Conservation (phyloP, 306 rosid species). For the Lagenaria siceraria region DNA sequence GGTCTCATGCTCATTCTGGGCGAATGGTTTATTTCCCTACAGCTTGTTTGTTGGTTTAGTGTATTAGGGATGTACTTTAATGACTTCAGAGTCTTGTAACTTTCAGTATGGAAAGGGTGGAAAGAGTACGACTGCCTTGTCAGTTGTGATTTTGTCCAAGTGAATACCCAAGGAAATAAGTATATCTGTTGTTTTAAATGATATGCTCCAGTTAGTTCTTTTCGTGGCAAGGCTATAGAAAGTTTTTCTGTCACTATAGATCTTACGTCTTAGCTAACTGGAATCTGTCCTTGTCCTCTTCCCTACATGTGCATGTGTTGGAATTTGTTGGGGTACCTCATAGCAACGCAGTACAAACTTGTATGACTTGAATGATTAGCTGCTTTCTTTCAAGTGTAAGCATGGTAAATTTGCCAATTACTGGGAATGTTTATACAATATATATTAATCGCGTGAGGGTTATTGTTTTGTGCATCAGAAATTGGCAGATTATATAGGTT, state of each 20-base stretch:
- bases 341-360: background rate
- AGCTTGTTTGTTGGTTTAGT: background rate
- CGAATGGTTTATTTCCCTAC: background rate
- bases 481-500: conserved; percentile 87
- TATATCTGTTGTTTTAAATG: background rate
- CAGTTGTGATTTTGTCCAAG: background rate
- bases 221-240: background rate
- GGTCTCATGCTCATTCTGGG: background rate
- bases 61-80: background rate
- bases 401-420: background rate
- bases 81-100: background rate
- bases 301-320: background rate
- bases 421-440: background rate
- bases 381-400: background rate
- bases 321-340: background rate
- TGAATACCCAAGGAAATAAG: background rate
- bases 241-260: background rate
- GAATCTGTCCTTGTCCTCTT: background rate
- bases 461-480: conserved; percentile 38
- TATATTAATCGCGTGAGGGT: background rate
- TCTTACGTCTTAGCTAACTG: background rate
- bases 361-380: background rate
- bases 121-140: background rate
- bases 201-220: background rate
- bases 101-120: background rate